A percentile compares a stretch with the other conserved stretches of the same genome.
Evolutionary conservation across 495 filamentous ascomycete genomes (phyloP).

Genomic region (Usnea hakonensis): DNA sequence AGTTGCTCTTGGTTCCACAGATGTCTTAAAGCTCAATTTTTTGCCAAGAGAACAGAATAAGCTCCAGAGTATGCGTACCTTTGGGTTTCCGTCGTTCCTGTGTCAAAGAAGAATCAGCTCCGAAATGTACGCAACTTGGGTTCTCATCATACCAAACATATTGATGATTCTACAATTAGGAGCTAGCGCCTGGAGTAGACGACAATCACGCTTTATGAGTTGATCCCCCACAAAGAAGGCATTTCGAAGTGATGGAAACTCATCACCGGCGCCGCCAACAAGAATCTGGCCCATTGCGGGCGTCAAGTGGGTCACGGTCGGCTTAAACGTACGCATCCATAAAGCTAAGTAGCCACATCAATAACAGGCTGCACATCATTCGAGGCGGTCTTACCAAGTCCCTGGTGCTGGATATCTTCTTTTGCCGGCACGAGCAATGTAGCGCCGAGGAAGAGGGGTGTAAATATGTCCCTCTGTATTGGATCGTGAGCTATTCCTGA

Average conservation of each 20-base stretch:
- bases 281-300: conserved; percentile 93
- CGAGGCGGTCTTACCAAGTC: conserved; percentile 65
- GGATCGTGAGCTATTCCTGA: conserved; percentile 2
- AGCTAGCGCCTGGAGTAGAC: conserved; percentile 66
- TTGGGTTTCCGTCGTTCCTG: neutral
- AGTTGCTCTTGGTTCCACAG: no score
- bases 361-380: no score
- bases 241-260: conserved; percentile 69
- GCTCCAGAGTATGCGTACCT: no score
- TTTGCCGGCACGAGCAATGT: conserved; percentile 66
- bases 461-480: conserved; percentile 66
- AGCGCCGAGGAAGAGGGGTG: conserved; percentile 55
- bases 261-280: conserved; percentile 69
- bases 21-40: no score
- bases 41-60: no score
- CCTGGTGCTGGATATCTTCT: conserved; percentile 84
- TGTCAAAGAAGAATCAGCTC: no score
- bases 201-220: conserved; percentile 78
- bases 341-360: no score
- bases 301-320: conserved; percentile 85
- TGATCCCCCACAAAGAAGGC: conserved; percentile 85
- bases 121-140: no score
- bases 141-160: conserved; percentile 18
- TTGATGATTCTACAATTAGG: conserved; percentile 40
- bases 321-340: conserved; percentile 66